Percentiles rank a stretch among this genome's conserved stretches.
Evolutionary conservation across 345 rosid genomes (phyloP).

Genomic region (Eutrema japonicum): DNA sequence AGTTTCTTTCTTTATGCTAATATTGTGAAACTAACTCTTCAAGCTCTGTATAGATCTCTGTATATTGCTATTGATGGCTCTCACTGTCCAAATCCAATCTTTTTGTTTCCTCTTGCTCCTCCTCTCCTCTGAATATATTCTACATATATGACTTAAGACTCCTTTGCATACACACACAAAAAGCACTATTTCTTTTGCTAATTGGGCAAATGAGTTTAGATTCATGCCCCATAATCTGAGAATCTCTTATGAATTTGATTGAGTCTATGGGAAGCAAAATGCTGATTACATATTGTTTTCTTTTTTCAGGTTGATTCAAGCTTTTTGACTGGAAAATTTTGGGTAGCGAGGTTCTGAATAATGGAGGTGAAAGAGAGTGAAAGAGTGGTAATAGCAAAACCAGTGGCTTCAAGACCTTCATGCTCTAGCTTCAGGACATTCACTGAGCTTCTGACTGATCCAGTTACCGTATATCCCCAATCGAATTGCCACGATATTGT

Average conservation of each 20-base stretch:
- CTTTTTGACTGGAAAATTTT: background rate
- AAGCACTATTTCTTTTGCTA: background rate
- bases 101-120: background rate
- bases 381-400: slow-evolving; percentile 71
- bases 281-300: background rate
- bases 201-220: background rate
- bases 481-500: slow-evolving; percentile 47
- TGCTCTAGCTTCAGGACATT: slow-evolving; percentile 64
- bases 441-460: slow-evolving; percentile 72
- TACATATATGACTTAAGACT: background rate
- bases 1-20: slow-evolving; percentile 17
- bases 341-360: background rate
- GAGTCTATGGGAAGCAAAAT: background rate
- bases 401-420: slow-evolving; percentile 89
- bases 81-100: background rate
- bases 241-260: background rate
- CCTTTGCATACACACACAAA: background rate
- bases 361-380: slow-evolving; percentile 79
- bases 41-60: background rate
- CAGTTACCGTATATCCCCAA: slow-evolving; percentile 56
- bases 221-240: background rate
- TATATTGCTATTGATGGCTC: background rate
- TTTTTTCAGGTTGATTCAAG: slow-evolving; percentile 27
- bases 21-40: background rate
- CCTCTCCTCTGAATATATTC: background rate